Evolutionary conservation across 331 rosid genomes (phyloP), one percentile per base, ranked within the genome.

Genomic region (Quercus tomentella): DNA sequence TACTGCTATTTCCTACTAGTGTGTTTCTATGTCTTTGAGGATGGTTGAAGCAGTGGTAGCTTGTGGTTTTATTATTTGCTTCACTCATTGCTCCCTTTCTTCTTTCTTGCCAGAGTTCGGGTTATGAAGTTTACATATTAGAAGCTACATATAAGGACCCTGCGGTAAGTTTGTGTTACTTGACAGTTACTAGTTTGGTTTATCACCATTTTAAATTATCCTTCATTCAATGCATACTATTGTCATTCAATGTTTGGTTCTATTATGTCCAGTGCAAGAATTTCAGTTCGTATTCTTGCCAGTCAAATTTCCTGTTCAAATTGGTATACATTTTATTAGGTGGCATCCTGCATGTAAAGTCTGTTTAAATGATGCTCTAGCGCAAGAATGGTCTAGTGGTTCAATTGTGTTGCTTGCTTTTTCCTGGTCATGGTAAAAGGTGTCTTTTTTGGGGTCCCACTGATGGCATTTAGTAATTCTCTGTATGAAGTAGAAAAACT

Each of bases 101-200:
- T 58, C 77, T 76, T 81, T 86, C 49, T 73, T 88, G 82, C 78
- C 93, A 95, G 99, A 93, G 98, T 86, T 90, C 87, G 76, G 99
- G 99, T 6, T 95, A 93, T 45, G 99, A 95, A 87, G 99, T 95
- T 58, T 93, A 93, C 88, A 83, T 95, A 79, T 86, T 93, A 74
- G 99, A 95, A 89, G 99, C 98, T 71, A 73, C 97, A 16, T 95
- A 95, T 86, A 95, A 88, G 89, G 99, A 95, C 82, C 99, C 99
- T 31, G 97, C 49, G 84, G 99, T 95, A 83, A 37, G 93, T 80
- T 61, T 63, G 21, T 75, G 63, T 76, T 75, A 33, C 72, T 67
- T 52, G 35, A 33, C 37, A 23, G 72, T 31, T 14, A 78, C 51
- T 31, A 84, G 26, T 76, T 56, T 52, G 61, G 51, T 51, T 78